These are phyloP conservation scores for Schizosaccharomyces lindneri DNA, from an alignment of 805 yeast species.

Conservation along the genomic window DNA sequence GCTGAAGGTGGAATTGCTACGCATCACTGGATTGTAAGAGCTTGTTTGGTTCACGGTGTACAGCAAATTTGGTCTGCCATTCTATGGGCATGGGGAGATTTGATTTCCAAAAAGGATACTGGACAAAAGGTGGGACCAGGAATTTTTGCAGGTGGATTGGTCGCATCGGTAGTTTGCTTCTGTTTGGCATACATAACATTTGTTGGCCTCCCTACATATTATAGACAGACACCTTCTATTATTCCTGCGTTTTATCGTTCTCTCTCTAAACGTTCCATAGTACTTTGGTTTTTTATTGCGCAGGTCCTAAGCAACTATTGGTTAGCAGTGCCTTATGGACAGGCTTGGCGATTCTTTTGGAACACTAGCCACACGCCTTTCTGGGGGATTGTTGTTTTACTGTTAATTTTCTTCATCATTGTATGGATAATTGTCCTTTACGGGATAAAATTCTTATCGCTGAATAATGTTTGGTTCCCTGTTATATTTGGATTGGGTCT, in stretches of 20 bases:
- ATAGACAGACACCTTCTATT: neutral
- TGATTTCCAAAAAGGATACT: neutral
- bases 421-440: neutral
- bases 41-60: neutral
- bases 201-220: neutral
- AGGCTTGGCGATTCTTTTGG: slow-evolving; percentile 1
- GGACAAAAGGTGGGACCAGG: neutral
- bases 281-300: neutral
- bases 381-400: neutral
- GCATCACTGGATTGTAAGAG: neutral
- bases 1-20: neutral
- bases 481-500: neutral
- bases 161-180: neutral
- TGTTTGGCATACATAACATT: neutral
- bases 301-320: neutral
- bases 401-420: neutral
- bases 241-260: neutral
- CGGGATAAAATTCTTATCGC: neutral
- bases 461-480: neutral
- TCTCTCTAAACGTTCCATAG: neutral
- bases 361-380: neutral
- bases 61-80: slow-evolving; percentile 1
- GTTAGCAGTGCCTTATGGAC: slow-evolving; percentile 1
- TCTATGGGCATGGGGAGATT: slow-evolving; percentile 1
- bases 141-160: neutral